Conservation (phyloP, 768 basidiomycete species). For the Cantharellus anzutake region DNA sequence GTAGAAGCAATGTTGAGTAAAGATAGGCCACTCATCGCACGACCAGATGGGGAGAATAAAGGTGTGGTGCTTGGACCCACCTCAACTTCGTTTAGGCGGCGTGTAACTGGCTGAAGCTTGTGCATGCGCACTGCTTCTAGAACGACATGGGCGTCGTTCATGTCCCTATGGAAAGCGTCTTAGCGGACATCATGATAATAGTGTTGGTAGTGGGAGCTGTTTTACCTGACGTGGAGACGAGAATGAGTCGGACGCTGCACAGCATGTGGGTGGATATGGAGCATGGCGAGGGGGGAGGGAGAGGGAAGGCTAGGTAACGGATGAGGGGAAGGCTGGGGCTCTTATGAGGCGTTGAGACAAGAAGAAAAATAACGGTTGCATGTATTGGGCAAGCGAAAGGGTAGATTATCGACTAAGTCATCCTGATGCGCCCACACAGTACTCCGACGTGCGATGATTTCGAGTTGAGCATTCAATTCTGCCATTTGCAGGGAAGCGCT, state of each 20-base stretch:
- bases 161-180: slow-evolving; percentile 18
- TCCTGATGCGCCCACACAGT: too few relatives aligned
- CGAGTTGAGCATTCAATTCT: too few relatives aligned
- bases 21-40: neutral
- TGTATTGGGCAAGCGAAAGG: neutral
- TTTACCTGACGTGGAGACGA: slow-evolving; percentile 35
- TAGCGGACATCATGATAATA: neutral
- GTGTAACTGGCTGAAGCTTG: slow-evolving; percentile 27
- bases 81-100: slow-evolving; percentile 37
- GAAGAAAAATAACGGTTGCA: neutral
- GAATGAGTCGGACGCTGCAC: slow-evolving; percentile 48
- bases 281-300: slow-evolving; percentile 12
- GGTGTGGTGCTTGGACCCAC: neutral
- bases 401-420: too few relatives aligned
- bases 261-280: slow-evolving; percentile 20
- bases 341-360: neutral
- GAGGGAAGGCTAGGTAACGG: neutral
- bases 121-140: slow-evolving; percentile 47
- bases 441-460: too few relatives aligned
- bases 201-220: neutral
- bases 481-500: too few relatives aligned
- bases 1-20: neutral
- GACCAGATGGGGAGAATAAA: neutral
- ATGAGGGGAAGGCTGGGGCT: neutral
- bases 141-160: slow-evolving; percentile 42